These are phyloP conservation scores for Samsoniella hepiali DNA, from an alignment of 2,329 filamentous ascomycete genomes.

Conservation along the genomic window DNA sequence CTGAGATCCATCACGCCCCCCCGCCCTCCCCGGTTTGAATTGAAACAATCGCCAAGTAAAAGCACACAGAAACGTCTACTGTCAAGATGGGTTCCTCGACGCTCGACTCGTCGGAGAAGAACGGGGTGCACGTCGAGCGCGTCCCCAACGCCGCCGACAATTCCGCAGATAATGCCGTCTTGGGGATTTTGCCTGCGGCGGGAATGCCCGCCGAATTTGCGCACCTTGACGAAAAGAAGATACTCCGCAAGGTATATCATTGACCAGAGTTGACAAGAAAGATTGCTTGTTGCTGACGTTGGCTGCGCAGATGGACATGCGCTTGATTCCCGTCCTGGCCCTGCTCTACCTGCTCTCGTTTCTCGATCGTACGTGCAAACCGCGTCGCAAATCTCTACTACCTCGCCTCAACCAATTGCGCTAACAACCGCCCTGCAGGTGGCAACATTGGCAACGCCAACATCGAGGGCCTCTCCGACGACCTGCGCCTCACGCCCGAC, in stretches of 20 bases:
- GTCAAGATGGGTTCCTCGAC: constrained; percentile 1
- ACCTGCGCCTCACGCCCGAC: constrained; percentile 8
- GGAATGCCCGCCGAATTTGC: constrained; percentile 24
- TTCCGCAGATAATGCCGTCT: neutral
- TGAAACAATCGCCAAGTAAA: neutral
- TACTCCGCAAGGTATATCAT: constrained; percentile 45
- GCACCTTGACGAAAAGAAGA: constrained; percentile 48
- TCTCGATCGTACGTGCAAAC: constrained; percentile 45
- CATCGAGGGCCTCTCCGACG: constrained; percentile 26
- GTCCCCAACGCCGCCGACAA: neutral
- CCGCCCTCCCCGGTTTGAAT: no score
- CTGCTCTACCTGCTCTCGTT: constrained; percentile 62
- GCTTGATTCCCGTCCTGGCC: constrained; percentile 56
- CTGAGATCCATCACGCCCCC: neutral
- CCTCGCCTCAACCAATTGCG: neutral
- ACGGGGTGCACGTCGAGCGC: constrained; percentile 9
- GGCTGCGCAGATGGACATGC: constrained; percentile 40
- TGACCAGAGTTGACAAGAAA: no score
- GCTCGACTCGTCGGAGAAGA: neutral
- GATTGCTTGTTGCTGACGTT: neutral
- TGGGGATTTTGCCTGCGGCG: neutral
- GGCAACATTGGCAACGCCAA: constrained; percentile 19
- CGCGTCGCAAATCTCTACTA: no score
- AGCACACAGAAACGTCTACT: no score
- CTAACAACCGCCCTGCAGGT: neutral